Conservation (phyloP, 148 eudicot species). For the Rhododendron simsii region DNA sequence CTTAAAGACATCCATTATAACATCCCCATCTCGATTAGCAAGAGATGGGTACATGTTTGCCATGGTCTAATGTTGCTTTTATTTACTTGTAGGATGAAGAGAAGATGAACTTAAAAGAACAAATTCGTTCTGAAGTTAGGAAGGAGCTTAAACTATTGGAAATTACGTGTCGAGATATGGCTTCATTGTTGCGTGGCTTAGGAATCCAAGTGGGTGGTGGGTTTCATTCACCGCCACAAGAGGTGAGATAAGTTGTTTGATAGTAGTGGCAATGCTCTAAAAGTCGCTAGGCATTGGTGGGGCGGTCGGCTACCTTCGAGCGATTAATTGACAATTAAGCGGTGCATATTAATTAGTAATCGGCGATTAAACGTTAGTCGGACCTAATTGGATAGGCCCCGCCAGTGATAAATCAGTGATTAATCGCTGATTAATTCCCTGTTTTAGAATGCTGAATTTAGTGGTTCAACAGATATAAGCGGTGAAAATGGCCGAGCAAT, state of each 20-base stretch:
- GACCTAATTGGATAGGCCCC: no score
- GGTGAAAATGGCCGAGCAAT: not conserved
- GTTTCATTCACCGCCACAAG: slow-evolving; percentile 34
- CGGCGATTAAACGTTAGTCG: no score
- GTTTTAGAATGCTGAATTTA: no score
- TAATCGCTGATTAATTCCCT: no score
- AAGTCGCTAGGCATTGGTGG: no score
- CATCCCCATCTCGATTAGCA: not conserved
- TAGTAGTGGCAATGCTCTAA: not conserved
- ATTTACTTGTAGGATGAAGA: slow-evolving; percentile 56
- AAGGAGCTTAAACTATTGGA: slow-evolving; percentile 52
- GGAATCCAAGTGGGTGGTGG: slow-evolving; percentile 52
- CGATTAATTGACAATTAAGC: no score
- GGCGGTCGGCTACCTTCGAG: no score
- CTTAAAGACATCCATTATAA: not conserved
- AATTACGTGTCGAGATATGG: slow-evolving; percentile 45
- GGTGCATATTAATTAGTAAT: no score
- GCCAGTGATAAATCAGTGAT: no score
- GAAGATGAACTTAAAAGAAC: slow-evolving; percentile 63
- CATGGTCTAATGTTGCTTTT: slow-evolving; percentile 3
- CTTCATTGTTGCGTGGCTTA: slow-evolving; percentile 54
- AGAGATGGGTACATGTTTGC: not conserved
- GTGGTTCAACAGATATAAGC: not conserved
- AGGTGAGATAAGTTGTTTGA: slow-evolving; percentile 38
- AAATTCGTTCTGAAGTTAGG: slow-evolving; percentile 51